Conservation (phyloP, 495 filamentous ascomycete species). For the Letharia lupina region DNA sequence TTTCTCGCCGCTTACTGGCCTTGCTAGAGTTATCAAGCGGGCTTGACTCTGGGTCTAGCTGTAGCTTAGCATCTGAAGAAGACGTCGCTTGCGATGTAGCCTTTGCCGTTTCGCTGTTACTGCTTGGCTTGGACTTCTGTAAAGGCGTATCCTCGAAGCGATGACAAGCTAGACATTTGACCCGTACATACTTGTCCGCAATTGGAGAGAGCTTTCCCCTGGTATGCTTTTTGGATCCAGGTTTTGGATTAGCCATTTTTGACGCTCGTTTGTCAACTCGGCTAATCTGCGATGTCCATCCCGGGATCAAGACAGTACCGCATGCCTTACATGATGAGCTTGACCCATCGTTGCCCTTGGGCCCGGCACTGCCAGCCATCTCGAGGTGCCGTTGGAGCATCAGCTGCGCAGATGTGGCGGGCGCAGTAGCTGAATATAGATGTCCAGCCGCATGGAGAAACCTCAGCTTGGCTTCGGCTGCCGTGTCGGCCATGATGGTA, state of each 20-base stretch:
- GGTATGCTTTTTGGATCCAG: not conserved
- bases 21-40: conserved; percentile 17
- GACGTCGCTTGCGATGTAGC: not conserved
- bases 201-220: not conserved
- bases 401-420: conserved; percentile 21
- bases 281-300: conserved; percentile 6
- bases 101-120: not conserved
- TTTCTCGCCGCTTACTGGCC: conserved; percentile 52
- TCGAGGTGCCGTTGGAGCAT: conserved; percentile 14
- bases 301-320: conserved; percentile 19
- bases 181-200: conserved; percentile 5
- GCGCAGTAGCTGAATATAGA: conserved; percentile 10
- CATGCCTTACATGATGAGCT: conserved; percentile 16
- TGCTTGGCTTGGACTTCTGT: not conserved
- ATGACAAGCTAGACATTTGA: conserved; percentile 18
- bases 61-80: not conserved
- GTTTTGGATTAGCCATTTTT: not conserved
- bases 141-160: conserved; percentile 10
- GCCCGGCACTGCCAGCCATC: not conserved
- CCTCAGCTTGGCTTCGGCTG: conserved; percentile 12
- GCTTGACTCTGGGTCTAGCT: not conserved
- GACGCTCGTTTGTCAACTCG: not conserved
- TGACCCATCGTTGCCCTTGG: not conserved
- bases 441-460: conserved; percentile 17
- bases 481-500: not conserved